A percentile compares a stretch with the other conserved stretches of the same genome.
phyloP scores from a whole-genome alignment of 139 green algal species.

The Chlamydomonas incerta region DNA sequence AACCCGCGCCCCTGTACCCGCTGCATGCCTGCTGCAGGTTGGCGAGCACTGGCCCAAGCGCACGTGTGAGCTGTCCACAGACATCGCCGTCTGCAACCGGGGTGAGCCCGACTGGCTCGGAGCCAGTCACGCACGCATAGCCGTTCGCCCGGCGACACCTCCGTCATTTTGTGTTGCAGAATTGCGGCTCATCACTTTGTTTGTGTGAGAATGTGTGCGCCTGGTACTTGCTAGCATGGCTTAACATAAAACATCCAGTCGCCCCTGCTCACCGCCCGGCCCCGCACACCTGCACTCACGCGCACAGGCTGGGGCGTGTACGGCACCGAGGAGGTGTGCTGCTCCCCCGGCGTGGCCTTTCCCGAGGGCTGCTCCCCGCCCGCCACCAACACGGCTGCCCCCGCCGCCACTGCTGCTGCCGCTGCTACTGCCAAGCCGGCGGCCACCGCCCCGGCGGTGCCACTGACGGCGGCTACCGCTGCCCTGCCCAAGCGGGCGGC shows the following conservation, averaged over 20 bases:
- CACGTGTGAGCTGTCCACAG: conserved; percentile 40
- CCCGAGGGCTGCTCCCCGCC: conserved; percentile 43
- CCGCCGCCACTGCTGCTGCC: neutral
- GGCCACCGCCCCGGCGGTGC: too few species aligned
- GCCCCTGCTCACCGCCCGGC: neutral
- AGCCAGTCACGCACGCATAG: too few species aligned
- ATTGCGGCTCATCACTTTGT: too few species aligned
- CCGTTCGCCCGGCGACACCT: too few species aligned
- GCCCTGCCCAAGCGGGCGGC: neutral
- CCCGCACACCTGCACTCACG: neutral
- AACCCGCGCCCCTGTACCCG: too few species aligned
- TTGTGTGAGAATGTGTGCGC: too few species aligned
- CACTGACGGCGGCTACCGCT: too few species aligned
- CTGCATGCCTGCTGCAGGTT: too few species aligned
- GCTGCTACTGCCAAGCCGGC: neutral
- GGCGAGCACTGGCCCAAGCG: conserved; percentile 49
- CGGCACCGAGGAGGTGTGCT: conserved; percentile 56
- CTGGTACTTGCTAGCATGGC: too few species aligned
- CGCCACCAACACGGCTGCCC: neutral
- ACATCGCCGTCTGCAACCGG: conserved; percentile 60
- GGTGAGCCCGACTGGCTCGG: conserved; percentile 51
- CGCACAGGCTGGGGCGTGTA: conserved; percentile 64
- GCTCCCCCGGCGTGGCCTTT: conserved; percentile 56
- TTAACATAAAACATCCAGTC: neutral
- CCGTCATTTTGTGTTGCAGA: too few species aligned